Base-by-base conservation (phyloP, 306 rosid species). In the Castanea crenata region DNA sequence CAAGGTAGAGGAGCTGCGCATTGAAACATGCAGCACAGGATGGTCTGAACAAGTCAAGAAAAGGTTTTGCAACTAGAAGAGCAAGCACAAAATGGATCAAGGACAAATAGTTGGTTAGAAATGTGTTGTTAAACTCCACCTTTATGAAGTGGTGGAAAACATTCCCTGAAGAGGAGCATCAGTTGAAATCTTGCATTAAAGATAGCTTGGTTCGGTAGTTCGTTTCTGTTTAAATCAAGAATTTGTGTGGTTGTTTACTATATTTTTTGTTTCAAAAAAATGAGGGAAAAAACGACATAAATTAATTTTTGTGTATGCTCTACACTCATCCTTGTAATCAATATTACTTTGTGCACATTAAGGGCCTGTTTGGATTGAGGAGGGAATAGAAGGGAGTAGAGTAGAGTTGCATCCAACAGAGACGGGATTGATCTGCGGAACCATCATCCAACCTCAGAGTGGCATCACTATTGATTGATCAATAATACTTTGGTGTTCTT, bases 1-100 rank as follows among this genome's bases (percentile, higher is more conserved):
- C 12, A 90, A 90, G 76, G 78, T 91, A 71, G 97, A 95, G 73
- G 99, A 95, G 63, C 87, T 95, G 25, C 59, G 77, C 19, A 51
- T 41, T 82, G 74, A 71, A 54, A 83, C 79, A n/a, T 34, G 10
- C 9, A 72, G 57, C 61, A 7, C 6, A 6, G 4, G 2, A 3
- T 2, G 11, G 18, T 79, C 64, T 23, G 76, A 74, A 9, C 65
- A 61, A 13, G 11, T 55, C 0, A 25, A 13, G 64, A 21, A 51
- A 71, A 81, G 65, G 83, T 88, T 44, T 0, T 21, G 57, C 32
- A 83, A 6, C 62, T 91, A 5, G 92, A 86, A 73, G 6, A 3
- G 19, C 49, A 65, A 13, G 55, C 89, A 13, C 58, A 70, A 14
- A 62, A 3, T 92, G 99, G 97, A 18, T 4, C 65, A 15, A 55